phyloP scores from a whole-genome alignment of 2,329 filamentous ascomycete genomes.

The Zopfia rhizophila region DNA sequence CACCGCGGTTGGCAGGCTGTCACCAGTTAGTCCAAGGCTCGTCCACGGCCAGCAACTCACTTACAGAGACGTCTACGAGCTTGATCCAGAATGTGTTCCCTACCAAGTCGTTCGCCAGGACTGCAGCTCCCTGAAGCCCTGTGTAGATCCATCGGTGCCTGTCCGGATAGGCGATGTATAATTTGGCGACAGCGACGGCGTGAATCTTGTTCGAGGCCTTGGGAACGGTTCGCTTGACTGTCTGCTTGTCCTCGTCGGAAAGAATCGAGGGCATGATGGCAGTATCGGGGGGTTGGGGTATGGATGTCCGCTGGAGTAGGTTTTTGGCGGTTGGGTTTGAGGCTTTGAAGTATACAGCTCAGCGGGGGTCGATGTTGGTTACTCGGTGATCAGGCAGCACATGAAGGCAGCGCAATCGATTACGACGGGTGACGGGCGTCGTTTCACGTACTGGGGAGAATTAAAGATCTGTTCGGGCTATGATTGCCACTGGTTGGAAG shows the following conservation, averaged over 20 bases:
- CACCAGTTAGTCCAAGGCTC: constrained; percentile 16
- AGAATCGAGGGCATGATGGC: constrained; percentile 71
- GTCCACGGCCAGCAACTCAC: constrained; percentile 44
- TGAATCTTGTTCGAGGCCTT: constrained; percentile 98
- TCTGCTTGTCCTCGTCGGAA: constrained; percentile 94
- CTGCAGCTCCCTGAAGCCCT: constrained; percentile 88
- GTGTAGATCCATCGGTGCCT: constrained; percentile 91
- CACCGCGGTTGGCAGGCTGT: constrained; percentile 80
- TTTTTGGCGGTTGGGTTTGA: constrained; percentile 20
- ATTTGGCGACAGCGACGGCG: constrained; percentile 88
- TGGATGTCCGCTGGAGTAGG: constrained; percentile 15
- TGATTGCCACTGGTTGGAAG: too few relatives aligned
- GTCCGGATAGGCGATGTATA: constrained; percentile 93
- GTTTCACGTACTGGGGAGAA: background rate
- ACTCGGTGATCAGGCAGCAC: constrained; percentile 39
- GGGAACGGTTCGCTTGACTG: constrained; percentile 91
- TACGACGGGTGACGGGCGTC: background rate
- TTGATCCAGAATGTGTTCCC: constrained; percentile 98
- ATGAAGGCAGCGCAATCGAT: constrained; percentile 31
- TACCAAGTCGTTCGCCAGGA: constrained; percentile 92
- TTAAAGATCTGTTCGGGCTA: background rate
- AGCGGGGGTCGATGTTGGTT: constrained; percentile 37
- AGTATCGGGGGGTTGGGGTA: constrained; percentile 6
- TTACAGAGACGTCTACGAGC: constrained; percentile 93
- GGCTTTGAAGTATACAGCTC: constrained; percentile 31